Base-by-base conservation (phyloP, 208 protist species). In the Strigomonas galati region DNA sequence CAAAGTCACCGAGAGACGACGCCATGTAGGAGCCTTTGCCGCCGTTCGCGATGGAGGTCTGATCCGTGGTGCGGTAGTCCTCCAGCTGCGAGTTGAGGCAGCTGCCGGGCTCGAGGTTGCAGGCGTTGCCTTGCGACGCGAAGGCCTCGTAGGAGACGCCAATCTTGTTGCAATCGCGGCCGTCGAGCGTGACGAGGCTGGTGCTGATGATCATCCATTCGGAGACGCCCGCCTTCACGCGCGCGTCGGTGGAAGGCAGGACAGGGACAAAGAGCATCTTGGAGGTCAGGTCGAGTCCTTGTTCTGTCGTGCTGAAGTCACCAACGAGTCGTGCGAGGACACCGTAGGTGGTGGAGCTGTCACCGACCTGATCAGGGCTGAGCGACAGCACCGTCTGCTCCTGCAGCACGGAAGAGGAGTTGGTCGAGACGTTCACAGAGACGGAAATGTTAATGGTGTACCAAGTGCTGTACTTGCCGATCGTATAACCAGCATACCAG, bases 81-180 rank as follows among this genome's bases (percentile, higher is more conserved):
- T 93, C 85, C 31, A 97, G 68, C 62, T 97, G 93, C 6, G 74
- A 79, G 14, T 59, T 79, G 53, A 96, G 72, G 67, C 93, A 97
- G 69, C 78, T 82, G 61, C 89, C 91, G 35, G 55, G 62, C 19
- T 37, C 15, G 30, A 88, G 44, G 23, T 65, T 57, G 76, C 93
- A 97, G 49, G 58, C 54, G 52, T 88, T 87, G 30, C 82, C 81
- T 59, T 96, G 87, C 43, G 72, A 79, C 0, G 70, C 62, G 55
- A 95, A 95, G n/a, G 82, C 91, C 66, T 92, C 86, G 75, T 93
- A 95, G 12, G 84, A 92, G 19, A 96, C 88, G 26, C 93, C 93
- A 0, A 97, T 75, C 62, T 94, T 94, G 72, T 97, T 83, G 74
- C 93, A 97, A 35, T 85, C 79, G 12, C 71, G 69, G 10, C 93